These are phyloP conservation scores for Lachnellula arida DNA, from an alignment of 2,329 filamentous ascomycete species.

Conservation along the genomic window DNA sequence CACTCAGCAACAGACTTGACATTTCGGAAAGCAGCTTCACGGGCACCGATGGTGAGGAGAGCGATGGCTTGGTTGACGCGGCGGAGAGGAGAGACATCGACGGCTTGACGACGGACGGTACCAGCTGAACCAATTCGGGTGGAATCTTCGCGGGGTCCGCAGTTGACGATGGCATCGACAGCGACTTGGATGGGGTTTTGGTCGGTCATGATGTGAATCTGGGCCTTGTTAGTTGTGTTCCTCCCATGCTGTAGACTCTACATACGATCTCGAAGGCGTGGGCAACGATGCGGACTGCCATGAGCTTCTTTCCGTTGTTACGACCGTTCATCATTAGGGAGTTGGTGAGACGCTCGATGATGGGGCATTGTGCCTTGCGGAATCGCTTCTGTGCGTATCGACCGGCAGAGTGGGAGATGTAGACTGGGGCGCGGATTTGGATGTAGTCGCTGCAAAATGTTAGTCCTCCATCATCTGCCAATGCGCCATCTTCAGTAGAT, in stretches of 20 bases:
- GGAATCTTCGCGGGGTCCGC: slow-evolving; percentile 98
- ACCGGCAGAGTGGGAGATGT: slow-evolving; percentile 97
- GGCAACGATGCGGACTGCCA: slow-evolving; percentile 98
- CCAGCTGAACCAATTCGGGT: slow-evolving; percentile 99
- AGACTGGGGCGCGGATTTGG: slow-evolving; percentile 98
- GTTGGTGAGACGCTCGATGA: slow-evolving; percentile 99
- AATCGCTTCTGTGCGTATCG: slow-evolving; percentile 99
- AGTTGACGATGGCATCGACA: slow-evolving; percentile 99
- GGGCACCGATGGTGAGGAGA: slow-evolving; percentile 97
- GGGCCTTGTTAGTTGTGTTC: slow-evolving; percentile 23
- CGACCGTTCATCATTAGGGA: slow-evolving; percentile 99
- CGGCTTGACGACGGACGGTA: slow-evolving; percentile 99
- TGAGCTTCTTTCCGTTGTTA: slow-evolving; percentile 99
- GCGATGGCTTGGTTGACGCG: slow-evolving; percentile 99
- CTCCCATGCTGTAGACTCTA: slow-evolving; percentile 30
- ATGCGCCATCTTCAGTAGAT: slow-evolving; percentile 19
- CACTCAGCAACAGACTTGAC: slow-evolving; percentile 99
- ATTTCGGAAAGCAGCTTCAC: slow-evolving; percentile 99
- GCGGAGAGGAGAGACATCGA: slow-evolving; percentile 99
- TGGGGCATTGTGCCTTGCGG: slow-evolving; percentile 99
- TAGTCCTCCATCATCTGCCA: slow-evolving; percentile 22
- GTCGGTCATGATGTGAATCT: slow-evolving; percentile 99
- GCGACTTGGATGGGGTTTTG: slow-evolving; percentile 99
- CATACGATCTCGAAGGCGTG: slow-evolving; percentile 99
- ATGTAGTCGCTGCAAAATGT: slow-evolving; percentile 82